Base-by-base conservation (phyloP, 257 asterid genomes). In the Ilex asprella region DNA sequence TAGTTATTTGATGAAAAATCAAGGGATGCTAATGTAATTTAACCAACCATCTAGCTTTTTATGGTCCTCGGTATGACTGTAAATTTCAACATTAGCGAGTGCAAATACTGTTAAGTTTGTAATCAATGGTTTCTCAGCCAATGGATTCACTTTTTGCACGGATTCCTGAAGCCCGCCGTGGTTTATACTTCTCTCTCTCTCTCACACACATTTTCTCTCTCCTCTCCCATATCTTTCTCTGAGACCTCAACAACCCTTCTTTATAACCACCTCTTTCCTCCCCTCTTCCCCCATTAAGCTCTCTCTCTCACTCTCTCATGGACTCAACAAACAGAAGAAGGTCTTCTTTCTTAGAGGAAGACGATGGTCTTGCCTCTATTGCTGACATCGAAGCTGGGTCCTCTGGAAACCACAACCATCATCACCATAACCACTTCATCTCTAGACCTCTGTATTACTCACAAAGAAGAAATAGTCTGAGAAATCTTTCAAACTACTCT, bases 301-400 rank as follows among this genome's bases (percentile, higher is more conserved):
- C 27, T 1, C 27, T 0, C 27, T 21, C 27, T 21, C 27, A 0
- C 27, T 21, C 27, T 21, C 15, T 15, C 35, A 75, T 75, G 76
- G 67, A 70, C 15, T 60, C 68, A 6, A 39, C 79, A 55, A 65
- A 31, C 16, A 15, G 31, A 27, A 73, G 68, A 60, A 71, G 62
- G 41, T 71, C 56, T 41, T 65, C 73, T 50, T 71, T 78, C 44
- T 30, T 70, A 1, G 74, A 73, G 16, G 78, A 66, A 41, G 75
- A 78, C 21, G 60, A 78, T 65, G 73, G 77, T 2, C 66, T 68
- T 50, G 80, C 75, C 56, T 74, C 77, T 12, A 30, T 67, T 3
- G 71, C 70, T 30, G 75, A 64, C 9, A 55, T 59, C 39, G 63
- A 60, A 39, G 29, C 67, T 50, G 72, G 62, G 3, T 61, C 44